Evolutionary conservation across 106 monocot species (phyloP), one percentile per base, ranked within the genome.

Genomic region (Phalaenopsis equestris): DNA sequence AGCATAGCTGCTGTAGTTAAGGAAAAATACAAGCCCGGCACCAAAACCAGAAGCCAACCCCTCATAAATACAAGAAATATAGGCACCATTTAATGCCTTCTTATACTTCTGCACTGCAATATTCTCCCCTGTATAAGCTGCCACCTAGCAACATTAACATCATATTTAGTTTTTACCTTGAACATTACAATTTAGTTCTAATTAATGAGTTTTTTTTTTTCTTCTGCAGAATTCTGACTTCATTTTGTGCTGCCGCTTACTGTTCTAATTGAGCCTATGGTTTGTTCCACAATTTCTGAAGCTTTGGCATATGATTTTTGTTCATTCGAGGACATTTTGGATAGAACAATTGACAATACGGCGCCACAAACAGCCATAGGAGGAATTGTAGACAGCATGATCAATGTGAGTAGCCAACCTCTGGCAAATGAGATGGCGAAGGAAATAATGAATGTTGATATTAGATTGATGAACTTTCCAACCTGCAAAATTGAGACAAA

Each of bases 101-200:
- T 76, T 82, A 61, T 90, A 93, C 64, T 82, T 85, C 3, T 77
- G 47, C 14, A 90, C 70, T 23, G 87, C 83, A 75, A 19, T 80
- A 48, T 83, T 86, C 80, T 92, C 92, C 15, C 90, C 90, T 37
- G 87, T 90, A 78, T 90, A 92, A 78, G 92, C 90, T 10, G 81
- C 86, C 64, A 92, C 92, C 92, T 92, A 49, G 49, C 9, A 52
- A 52, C 11, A 52, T 16, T 6, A 61, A n/a, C 3, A 64, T 23
- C 64, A 64, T 64, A 64, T 52, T 52, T 52, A 12, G 52, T 52
- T 15, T 52, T n/a, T n/a, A n/a, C n/a, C n/a, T 8, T 47, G 47
- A 47, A 47, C 11, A 12, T 52, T 2, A 11, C n/a, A 12, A 12
- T 52, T 52, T 52, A 52, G 11, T n/a, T 9, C 11, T 12, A 12